Evolutionary conservation across 2,329 filamentous ascomycete genomes (phyloP), one percentile per base, ranked within the genome.

Genomic region (Seiridium unicorne): DNA sequence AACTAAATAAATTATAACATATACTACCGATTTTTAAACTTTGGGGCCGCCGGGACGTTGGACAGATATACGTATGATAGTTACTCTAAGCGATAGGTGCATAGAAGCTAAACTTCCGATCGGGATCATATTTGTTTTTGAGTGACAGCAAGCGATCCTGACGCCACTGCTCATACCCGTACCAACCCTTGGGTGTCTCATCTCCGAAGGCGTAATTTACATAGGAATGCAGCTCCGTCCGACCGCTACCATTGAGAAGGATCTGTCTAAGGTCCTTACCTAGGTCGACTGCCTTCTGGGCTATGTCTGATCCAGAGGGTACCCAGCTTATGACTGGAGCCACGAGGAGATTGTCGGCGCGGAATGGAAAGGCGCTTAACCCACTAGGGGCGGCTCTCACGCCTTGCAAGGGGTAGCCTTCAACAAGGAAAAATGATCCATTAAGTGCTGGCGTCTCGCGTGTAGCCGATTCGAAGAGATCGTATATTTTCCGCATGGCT

Each of bases 391-490:
- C 65, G 0, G 68, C 70, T 57, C 75, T 66, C 2, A 85, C 76
- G 1, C 77, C 83, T 31, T 77, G 68, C 6, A 68, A 70, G 1
- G 81, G 76, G 69, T 86, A 86, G 3, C 80, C 80, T 65, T 87
- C 84, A 58, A 86, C 81, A 77, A 85, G 79, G 70, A 85, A 81
- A 49, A 84, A 71, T 1, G 77, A 77, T 63, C 73, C 65, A n/a
- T 70, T 61, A 36, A 74, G 75, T 34, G 65, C 69, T 38, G 68
- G 65, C 11, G 62, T 51, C 42, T 60, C 64, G n/a, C 63, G 69
- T 44, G 66, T 68, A 5, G 68, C 66, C 6, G 64, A 59, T 4
- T 63, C 66, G 66, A 76, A 79, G 13, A 69, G 59, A n/a, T 73
- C 66, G 64, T 74, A 77, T 36, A 65, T 64, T 57, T 65, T 40